These are phyloP conservation scores for Hanseniaspora valbyensis DNA, from an alignment of 805 yeast species.

Conservation along the genomic window DNA sequence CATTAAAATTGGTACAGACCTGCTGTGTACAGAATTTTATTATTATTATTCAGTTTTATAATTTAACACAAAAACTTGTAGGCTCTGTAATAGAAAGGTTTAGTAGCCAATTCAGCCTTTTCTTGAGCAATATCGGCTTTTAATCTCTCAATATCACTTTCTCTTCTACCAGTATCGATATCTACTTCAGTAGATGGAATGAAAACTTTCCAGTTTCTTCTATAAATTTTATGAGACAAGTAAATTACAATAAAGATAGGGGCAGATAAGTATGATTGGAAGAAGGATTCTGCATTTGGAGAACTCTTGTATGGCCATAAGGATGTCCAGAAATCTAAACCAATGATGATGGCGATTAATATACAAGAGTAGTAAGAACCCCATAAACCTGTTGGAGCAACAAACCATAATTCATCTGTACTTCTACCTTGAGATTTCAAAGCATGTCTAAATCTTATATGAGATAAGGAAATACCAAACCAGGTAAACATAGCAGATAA, in stretches of 20 bases:
- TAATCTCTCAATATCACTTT: constrained; percentile 41
- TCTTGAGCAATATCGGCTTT: constrained; percentile 46
- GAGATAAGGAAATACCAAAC: constrained; percentile 50
- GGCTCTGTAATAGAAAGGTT: constrained; percentile 39
- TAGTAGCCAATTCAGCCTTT: constrained; percentile 32
- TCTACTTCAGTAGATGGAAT: constrained; percentile 45
- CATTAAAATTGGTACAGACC: no score
- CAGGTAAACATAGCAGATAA: constrained; percentile 53
- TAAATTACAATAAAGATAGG: constrained; percentile 54
- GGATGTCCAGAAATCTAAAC: constrained; percentile 77
- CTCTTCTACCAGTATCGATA: constrained; percentile 53
- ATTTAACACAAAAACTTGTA: constrained; percentile 39
- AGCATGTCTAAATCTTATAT: constrained; percentile 55
- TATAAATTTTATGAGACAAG: constrained; percentile 47
- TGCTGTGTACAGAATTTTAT: no score
- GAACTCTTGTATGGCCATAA: constrained; percentile 48
- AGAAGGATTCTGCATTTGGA: constrained; percentile 42
- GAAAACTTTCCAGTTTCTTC: constrained; percentile 33
- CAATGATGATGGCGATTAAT: constrained; percentile 48
- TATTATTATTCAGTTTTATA: no score
- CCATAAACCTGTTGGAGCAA: constrained; percentile 53
- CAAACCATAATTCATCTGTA: constrained; percentile 54
- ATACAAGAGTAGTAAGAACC: constrained; percentile 57
- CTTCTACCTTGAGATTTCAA: constrained; percentile 54
- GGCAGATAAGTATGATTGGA: constrained; percentile 54